Base-by-base conservation (phyloP, 75 land plant genomes). In the Pinus taeda region DNA sequence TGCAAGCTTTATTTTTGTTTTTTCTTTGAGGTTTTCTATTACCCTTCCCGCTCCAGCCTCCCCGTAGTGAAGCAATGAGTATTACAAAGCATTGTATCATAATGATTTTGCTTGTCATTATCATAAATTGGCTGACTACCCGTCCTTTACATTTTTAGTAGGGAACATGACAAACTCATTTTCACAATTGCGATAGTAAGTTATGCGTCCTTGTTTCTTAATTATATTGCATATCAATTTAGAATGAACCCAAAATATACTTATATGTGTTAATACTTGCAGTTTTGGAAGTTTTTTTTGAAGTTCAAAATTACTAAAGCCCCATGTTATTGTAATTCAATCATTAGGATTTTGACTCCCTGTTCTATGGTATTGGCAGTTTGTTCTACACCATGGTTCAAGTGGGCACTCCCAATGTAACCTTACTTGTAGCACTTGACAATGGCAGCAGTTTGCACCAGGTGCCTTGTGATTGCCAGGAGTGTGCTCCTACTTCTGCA, bases 391-490 rank as follows among this genome's bases (percentile, higher is more conserved):
- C 94, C 15, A 53, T 76, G 22, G 83, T 96, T 49, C 70, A 81
- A 29, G 45, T 96, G 78, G 97, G 99, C 60, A 94, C 97, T 11
- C 99, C 99, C 29, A 91, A 85, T 30, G 71, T 76, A 82, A 88
- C 80, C 39, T 92, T 88, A 76, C 73, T 96, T 79, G 99, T 94
- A 78, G 93, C 95, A 60, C 80, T 96, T 58, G 99, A 96, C 75
- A 92, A 97, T 1, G 99, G 99, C 22, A 96, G 99, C 67, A 92
- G 92, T 76, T 75, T 96, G 77, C 86, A 94, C 42, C 92, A 97
- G 99, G 88, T 96, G 73, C 99, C 99, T 4, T 97, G 99, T 79
- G 93, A 89, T 26, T 97, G 99, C 81, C 73, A 49, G n/a, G 64
- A 76, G 13, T 94, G 98, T 71, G 88, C 94, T 13, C 79, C 93